Evolutionary conservation across 2,329 filamentous ascomycete genomes (phyloP).

Genomic region (Claviceps maximensis): DNA sequence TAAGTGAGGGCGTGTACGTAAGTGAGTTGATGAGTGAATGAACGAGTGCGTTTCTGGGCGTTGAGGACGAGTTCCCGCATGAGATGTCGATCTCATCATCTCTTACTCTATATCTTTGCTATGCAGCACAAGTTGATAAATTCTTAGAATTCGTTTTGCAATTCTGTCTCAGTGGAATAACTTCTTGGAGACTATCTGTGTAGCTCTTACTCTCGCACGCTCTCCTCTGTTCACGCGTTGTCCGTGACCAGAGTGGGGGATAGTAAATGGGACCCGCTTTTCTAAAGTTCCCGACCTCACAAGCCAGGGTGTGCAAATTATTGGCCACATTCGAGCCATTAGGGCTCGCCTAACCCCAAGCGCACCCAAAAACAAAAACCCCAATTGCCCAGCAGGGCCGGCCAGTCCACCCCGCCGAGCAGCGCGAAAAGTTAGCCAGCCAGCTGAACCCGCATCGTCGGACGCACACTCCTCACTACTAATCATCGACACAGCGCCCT

Average conservation of each 20-base stretch:
- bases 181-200: background rate
- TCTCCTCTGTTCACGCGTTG: background rate
- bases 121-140: background rate
- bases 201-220: background rate
- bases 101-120: background rate
- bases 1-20: background rate
- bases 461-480: slow-evolving; percentile 2
- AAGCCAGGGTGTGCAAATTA: slow-evolving; percentile 10
- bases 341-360: slow-evolving; percentile 21
- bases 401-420: slow-evolving; percentile 5
- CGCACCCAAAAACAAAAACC: slow-evolving; percentile 12
- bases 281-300: slow-evolving; percentile 7
- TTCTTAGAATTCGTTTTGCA: background rate
- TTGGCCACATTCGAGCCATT: slow-evolving; percentile 12
- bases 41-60: background rate
- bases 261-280: slow-evolving; percentile 5
- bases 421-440: slow-evolving; percentile 13
- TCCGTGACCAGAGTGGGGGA: background rate
- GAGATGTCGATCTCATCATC: background rate
- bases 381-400: slow-evolving; percentile 5
- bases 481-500: slow-evolving; percentile 8
- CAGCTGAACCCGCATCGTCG: slow-evolving; percentile 1
- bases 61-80: background rate
- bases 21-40: background rate
- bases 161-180: background rate